Conservation (phyloP, 2,329 filamentous ascomycete species). For the Xylogone sp. region DNA sequence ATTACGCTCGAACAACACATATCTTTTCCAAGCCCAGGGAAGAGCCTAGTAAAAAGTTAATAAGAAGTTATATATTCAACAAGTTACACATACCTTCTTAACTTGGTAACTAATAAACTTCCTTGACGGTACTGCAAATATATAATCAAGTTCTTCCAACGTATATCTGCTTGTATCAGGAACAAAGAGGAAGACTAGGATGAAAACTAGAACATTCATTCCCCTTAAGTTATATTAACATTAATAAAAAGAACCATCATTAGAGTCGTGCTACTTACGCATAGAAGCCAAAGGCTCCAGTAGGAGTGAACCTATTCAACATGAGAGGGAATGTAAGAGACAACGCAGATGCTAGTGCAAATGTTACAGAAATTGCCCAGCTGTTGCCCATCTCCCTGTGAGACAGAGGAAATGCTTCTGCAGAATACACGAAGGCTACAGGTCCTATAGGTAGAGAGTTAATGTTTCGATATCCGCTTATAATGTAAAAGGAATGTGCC, state of each 20-base stretch:
- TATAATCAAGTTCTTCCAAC: conserved; percentile 25
- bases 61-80: no score
- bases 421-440: conserved; percentile 48
- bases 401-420: conserved; percentile 51
- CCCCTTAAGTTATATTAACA: conserved; percentile 15
- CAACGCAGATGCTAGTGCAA: conserved; percentile 53
- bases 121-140: conserved; percentile 14
- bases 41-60: conserved; percentile 22
- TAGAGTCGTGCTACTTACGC: conserved; percentile 19
- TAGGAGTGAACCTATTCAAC: neutral
- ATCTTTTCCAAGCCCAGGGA: conserved; percentile 58
- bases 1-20: conserved; percentile 46
- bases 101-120: conserved; percentile 13
- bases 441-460: conserved; percentile 37
- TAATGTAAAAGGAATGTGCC: neutral
- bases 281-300: conserved; percentile 47
- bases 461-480: neutral
- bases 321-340: conserved; percentile 30
- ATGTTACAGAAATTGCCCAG: conserved; percentile 29
- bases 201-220: conserved; percentile 47
- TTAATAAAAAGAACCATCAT: neutral
- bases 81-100: neutral
- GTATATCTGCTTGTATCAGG: conserved; percentile 49
- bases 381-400: conserved; percentile 40
- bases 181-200: conserved; percentile 49